These are phyloP conservation scores for Sanghuangporus weigelae DNA, from an alignment of 1,284 basidiomycete species.

Conservation along the genomic window DNA sequence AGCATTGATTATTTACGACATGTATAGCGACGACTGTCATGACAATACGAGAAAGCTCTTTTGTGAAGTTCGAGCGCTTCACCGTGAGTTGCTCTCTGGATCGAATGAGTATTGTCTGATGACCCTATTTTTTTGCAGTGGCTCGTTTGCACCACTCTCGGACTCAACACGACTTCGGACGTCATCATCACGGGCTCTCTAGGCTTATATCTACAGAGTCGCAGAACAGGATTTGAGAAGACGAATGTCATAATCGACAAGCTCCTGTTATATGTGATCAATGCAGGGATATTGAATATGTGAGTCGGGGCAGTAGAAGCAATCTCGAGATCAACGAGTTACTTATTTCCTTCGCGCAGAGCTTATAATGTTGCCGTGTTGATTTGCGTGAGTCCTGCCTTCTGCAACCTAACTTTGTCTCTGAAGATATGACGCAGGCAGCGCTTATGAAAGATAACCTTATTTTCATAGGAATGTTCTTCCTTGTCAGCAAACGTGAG, in stretches of 20 bases:
- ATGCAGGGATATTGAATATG: slow-evolving; percentile 7
- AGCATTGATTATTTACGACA: neutral
- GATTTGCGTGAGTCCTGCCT: slow-evolving; percentile 1
- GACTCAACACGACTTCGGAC: slow-evolving; percentile 1
- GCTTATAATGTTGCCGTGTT: slow-evolving; percentile 4
- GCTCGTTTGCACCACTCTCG: slow-evolving; percentile 7
- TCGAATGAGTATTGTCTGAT: no score
- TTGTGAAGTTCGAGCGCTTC: neutral
- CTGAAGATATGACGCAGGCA: neutral
- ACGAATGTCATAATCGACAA: slow-evolving; percentile 10
- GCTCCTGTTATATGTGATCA: slow-evolving; percentile 6
- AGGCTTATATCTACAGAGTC: slow-evolving; percentile 1
- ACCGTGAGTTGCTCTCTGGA: neutral
- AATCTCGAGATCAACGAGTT: neutral
- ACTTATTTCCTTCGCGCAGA: neutral
- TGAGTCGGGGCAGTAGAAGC: neutral
- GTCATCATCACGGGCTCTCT: slow-evolving; percentile 8
- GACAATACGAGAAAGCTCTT: neutral
- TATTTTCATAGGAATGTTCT: slow-evolving; percentile 5
- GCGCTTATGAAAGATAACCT: slow-evolving; percentile 4
- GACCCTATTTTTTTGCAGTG: neutral
- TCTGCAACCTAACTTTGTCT: neutral
- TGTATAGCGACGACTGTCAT: neutral
- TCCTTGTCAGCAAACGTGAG: slow-evolving; percentile 11
- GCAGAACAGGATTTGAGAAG: slow-evolving; percentile 8